These are phyloP conservation scores for Ceratocystis ficicola DNA, from an alignment of 2,329 filamentous ascomycete species.

Conservation along the genomic window DNA sequence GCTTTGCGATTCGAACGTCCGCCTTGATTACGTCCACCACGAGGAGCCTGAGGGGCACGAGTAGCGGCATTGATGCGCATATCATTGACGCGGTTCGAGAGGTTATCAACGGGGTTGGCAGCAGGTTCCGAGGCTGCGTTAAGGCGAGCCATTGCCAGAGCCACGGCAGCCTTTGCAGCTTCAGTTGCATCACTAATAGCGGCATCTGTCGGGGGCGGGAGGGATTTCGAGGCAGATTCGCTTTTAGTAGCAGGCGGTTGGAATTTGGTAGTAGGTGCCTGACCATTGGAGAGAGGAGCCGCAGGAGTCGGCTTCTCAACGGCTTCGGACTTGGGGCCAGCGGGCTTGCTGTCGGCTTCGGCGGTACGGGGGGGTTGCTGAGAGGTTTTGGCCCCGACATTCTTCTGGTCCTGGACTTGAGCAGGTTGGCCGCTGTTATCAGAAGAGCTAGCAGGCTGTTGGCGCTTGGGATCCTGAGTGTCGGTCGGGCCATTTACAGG, in stretches of 20 bases:
- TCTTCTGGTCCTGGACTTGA: background rate
- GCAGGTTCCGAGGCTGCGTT: conserved; percentile 30
- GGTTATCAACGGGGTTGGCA: conserved; percentile 50
- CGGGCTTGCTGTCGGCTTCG: conserved; percentile 23
- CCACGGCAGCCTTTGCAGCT: conserved; percentile 64
- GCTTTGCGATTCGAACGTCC: conserved; percentile 50
- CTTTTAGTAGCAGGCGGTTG: conserved; percentile 26
- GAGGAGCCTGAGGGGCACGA: conserved; percentile 39
- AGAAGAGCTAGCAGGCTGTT: conserved; percentile 20
- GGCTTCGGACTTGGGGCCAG: conserved; percentile 33
- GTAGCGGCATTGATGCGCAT: conserved; percentile 55
- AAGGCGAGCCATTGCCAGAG: conserved; percentile 66
- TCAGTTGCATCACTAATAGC: conserved; percentile 56
- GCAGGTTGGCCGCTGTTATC: conserved; percentile 37
- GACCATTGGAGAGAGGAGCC: conserved; percentile 25
- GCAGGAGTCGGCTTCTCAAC: conserved; percentile 27
- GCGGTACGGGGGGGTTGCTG: conserved; percentile 1
- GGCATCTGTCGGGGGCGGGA: conserved; percentile 30
- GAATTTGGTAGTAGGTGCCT: conserved; percentile 30
- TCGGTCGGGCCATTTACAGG: conserved; percentile 19
- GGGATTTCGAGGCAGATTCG: conserved; percentile 29
- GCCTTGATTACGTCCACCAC: conserved; percentile 30
- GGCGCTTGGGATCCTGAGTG: conserved; percentile 23
- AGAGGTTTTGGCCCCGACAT: background rate
- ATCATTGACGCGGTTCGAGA: conserved; percentile 63